Base-by-base conservation (phyloP, 352 stramenopile species). In the Phytopythium ostracodes region DNA sequence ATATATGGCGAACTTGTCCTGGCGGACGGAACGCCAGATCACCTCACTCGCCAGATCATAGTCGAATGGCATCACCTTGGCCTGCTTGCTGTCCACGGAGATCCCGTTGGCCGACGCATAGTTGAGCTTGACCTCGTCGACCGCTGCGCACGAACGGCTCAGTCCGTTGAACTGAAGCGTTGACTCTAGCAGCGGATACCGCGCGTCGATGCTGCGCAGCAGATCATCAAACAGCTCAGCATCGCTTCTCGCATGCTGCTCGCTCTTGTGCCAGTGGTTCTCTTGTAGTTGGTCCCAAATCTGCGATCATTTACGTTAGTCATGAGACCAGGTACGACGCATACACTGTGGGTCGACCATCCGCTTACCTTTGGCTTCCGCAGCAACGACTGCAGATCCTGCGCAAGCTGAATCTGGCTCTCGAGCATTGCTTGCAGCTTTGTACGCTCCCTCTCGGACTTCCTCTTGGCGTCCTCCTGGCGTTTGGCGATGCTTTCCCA, bases 401-500 rank as follows among this genome's bases (percentile, higher is more conserved):
- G 60, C 10, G 63, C 66, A 2, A 85, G 50, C 33, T 68, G 65
- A 22, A 82, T 33, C 49, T 82, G 73, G 0, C 63, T 66, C 25
- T 80, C 59, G 2, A 84, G 53, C 20, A 60, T 62, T 8, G 54
- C 38, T 7, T 65, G 61, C 6, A 84, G 68, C 25, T 62, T 63
- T 4, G 54, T 47, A 36, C 81, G 81, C 52, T 78, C 69, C 38
- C 68, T 44, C 36, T 79, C 70, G 0, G 67, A 59, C 20, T 65
- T 60, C 31, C 35, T 36, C 36, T 62, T 61, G 36, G 68, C 75
- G 4, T 66, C 62, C 15, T 51, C 17, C 40, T 84, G 72, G 6
- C 59, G 59, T 40, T 67, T 59, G 4, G 69, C 73, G 6, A 81
- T 70, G 20, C 11, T 36, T 33, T 74, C 62, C 76, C 74, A 82